These are phyloP conservation scores for Cytospora piceicola DNA, from an alignment of 2,329 filamentous ascomycete genomes.

Conservation along the genomic window DNA sequence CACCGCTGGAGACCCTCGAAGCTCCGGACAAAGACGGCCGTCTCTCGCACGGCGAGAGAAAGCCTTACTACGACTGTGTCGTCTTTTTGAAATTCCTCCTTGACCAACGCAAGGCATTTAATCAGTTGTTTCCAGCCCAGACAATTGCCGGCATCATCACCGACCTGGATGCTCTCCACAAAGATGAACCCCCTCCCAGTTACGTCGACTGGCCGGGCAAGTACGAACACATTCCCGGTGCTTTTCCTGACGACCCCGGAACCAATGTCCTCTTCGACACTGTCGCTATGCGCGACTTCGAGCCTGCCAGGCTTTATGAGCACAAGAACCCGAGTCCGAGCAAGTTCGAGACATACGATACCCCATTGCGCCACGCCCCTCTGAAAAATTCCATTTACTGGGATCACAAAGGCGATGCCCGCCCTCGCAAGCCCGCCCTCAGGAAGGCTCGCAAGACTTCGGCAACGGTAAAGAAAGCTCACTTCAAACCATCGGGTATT, in stretches of 20 bases:
- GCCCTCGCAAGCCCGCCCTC: conserved; percentile 16
- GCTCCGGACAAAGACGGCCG: conserved; percentile 20
- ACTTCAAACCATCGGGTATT: conserved; percentile 12
- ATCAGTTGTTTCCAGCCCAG: conserved; percentile 31
- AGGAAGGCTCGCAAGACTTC: background rate
- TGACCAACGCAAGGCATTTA: conserved; percentile 30
- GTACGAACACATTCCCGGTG: conserved; percentile 34
- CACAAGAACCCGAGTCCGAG: conserved; percentile 28
- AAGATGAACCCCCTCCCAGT: conserved; percentile 39
- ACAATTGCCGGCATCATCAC: conserved; percentile 35
- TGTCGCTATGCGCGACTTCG: conserved; percentile 32
- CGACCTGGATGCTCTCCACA: conserved; percentile 41
- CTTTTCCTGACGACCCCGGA: conserved; percentile 33
- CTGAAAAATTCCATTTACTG: conserved; percentile 25
- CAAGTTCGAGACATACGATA: conserved; percentile 27
- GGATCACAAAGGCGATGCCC: conserved; percentile 16
- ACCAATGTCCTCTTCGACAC: conserved; percentile 32
- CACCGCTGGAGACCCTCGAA: conserved; percentile 23
- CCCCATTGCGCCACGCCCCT: conserved; percentile 21
- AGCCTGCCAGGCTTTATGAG: conserved; percentile 25
- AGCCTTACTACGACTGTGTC: conserved; percentile 25
- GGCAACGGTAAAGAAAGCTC: conserved; percentile 11
- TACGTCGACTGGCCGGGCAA: conserved; percentile 35
- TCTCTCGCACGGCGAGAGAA: conserved; percentile 29
- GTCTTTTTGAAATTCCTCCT: conserved; percentile 36